A percentile compares a stretch with the other conserved stretches of the same genome.
Evolutionary conservation across 2,329 filamentous ascomycete genomes (phyloP).

Genomic region (Pseudopyricularia cyperi): DNA sequence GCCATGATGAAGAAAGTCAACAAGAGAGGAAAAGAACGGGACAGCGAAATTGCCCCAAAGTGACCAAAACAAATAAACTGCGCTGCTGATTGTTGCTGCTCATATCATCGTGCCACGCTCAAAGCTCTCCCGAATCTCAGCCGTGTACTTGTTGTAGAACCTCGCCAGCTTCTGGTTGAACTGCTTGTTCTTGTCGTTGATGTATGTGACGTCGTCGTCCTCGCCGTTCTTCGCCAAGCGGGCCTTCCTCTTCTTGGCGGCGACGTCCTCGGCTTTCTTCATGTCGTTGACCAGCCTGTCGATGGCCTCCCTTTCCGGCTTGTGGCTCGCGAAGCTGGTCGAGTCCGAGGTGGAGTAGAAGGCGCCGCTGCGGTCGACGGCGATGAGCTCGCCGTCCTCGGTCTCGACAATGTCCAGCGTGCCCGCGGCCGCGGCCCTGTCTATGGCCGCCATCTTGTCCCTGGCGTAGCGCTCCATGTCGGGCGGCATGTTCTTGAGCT

Average conservation of each 20-base stretch:
- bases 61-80: not conserved
- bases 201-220: slow-evolving; percentile 88
- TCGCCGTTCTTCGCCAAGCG: slow-evolving; percentile 67
- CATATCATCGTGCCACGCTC: slow-evolving; percentile 94
- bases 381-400: slow-evolving; percentile 87
- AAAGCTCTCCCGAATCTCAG: slow-evolving; percentile 93
- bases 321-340: slow-evolving; percentile 69
- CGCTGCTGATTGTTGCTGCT: slow-evolving; percentile 8
- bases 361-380: slow-evolving; percentile 78
- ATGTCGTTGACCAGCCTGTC: slow-evolving; percentile 80
- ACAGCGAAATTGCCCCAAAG: not conserved
- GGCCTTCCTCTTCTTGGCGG: slow-evolving; percentile 76
- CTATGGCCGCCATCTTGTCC: slow-evolving; percentile 73
- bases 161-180: slow-evolving; percentile 95
- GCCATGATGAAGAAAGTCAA: not conserved
- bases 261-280: slow-evolving; percentile 73
- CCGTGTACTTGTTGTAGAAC: slow-evolving; percentile 98
- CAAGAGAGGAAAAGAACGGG: not conserved
- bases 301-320: slow-evolving; percentile 74
- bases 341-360: slow-evolving; percentile 86
- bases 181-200: slow-evolving; percentile 99
- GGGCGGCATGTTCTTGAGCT: slow-evolving; percentile 57
- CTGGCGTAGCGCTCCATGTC: slow-evolving; percentile 76
- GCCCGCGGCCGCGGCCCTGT: slow-evolving; percentile 71
- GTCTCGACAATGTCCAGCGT: slow-evolving; percentile 90